These are phyloP conservation scores for Metschnikowia vanudenii DNA, from an alignment of 805 yeast genomes.

Conservation along the genomic window DNA sequence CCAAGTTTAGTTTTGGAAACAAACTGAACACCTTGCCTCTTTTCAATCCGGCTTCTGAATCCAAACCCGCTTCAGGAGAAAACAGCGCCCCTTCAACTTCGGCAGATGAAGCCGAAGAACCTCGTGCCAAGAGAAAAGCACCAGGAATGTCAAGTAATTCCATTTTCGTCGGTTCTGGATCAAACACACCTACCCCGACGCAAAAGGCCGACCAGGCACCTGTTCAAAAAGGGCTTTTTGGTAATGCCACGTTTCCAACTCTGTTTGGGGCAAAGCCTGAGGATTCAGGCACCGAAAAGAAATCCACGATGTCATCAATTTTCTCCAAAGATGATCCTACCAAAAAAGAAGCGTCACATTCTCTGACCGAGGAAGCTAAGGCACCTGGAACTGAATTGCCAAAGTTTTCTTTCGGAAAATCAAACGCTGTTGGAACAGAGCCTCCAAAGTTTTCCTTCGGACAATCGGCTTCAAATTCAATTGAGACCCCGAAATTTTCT, in stretches of 20 bases:
- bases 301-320: not conserved
- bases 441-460: conserved; percentile 16
- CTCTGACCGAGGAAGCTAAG: not conserved
- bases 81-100: not conserved
- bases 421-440: conserved; percentile 1
- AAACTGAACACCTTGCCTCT: not conserved
- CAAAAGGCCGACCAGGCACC: not conserved
- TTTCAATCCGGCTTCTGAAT: not conserved
- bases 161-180: not conserved
- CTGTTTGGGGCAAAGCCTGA: conserved; percentile 3
- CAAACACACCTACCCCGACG: not conserved
- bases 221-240: not conserved
- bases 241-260: not conserved
- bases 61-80: not conserved
- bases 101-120: conserved; percentile 1
- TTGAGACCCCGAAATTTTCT: conserved; percentile 17
- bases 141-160: not conserved
- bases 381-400: not conserved
- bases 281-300: not conserved
- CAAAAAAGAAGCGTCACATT: not conserved
- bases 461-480: conserved; percentile 1
- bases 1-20: conserved; percentile 7
- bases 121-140: conserved; percentile 3
- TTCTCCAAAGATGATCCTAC: not conserved
- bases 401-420: conserved; percentile 17